Evolutionary conservation across 345 rosid genomes (phyloP).

Genomic region (Hirschfeldia incana): DNA sequence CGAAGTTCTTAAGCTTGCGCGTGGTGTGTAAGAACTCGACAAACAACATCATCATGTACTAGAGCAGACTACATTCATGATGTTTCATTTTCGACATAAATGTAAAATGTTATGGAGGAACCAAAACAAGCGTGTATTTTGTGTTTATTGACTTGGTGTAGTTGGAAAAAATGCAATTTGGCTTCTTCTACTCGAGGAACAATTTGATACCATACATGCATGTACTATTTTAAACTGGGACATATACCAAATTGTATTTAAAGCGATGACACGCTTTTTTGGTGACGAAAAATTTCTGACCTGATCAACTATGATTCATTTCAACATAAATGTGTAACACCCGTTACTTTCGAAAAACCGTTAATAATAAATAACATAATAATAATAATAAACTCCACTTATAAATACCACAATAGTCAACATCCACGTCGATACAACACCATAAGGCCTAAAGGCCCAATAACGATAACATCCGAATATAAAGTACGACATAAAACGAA

Average conservation of each 20-base stretch:
- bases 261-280: not conserved
- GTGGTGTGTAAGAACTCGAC: not conserved
- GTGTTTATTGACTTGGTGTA: not conserved
- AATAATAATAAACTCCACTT: too few relatives aligned
- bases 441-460: too few relatives aligned
- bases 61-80: not conserved
- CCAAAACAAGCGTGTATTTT: not conserved
- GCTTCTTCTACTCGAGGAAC: not conserved
- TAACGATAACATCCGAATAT: too few relatives aligned
- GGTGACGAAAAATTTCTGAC: not conserved
- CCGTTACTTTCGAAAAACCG: too few relatives aligned
- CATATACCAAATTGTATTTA: not conserved
- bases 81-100: not conserved
- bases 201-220: not conserved
- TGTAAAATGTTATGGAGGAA: not conserved
- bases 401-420: too few relatives aligned
- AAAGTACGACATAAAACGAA: too few relatives aligned
- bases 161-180: constrained; percentile 1
- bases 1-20: not conserved
- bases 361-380: too few relatives aligned
- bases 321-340: not conserved
- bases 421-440: too few relatives aligned
- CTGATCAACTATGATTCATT: not conserved
- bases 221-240: not conserved
- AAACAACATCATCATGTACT: not conserved